Evolutionary conservation across 345 rosid genomes (phyloP).

Genomic region (Citrus hindsii): DNA sequence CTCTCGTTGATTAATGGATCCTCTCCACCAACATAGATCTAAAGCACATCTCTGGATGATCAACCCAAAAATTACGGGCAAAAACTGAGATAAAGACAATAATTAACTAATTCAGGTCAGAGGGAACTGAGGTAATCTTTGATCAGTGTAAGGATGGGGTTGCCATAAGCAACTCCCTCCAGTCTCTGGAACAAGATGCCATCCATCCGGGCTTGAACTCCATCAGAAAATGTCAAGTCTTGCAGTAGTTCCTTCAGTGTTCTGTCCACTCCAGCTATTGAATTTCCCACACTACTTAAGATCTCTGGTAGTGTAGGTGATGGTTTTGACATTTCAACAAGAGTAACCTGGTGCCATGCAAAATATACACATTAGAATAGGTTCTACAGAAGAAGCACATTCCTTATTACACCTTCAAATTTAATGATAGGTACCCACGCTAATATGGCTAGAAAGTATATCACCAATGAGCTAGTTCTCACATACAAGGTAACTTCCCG

Average conservation of each 20-base stretch:
- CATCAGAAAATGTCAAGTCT: conserved; percentile 50
- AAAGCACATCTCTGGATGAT: not conserved
- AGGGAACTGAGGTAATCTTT: conserved; percentile 76
- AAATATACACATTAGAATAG: conserved; percentile 1
- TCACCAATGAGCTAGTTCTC: not conserved
- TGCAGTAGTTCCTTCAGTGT: conserved; percentile 55
- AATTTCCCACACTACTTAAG: conserved; percentile 63
- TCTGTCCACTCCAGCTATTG: conserved; percentile 67
- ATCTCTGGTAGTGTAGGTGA: conserved; percentile 69
- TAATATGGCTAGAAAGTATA: not conserved
- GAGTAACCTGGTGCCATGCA: conserved; percentile 53
- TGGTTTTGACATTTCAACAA: conserved; percentile 81
- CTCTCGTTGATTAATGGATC: not conserved
- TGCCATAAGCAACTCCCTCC: conserved; percentile 46
- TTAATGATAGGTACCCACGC: not conserved
- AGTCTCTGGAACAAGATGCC: conserved; percentile 76
- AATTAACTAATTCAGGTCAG: conserved; percentile 11
- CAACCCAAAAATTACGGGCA: not conserved
- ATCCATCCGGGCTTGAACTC: conserved; percentile 92
- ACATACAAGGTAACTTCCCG: not conserved
- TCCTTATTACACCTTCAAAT: not conserved
- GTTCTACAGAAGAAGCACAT: not conserved
- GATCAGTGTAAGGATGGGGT: conserved; percentile 56
- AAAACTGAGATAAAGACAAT: not conserved
- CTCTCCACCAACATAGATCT: not conserved